Conservation (phyloP, 2,329 filamentous ascomycete species). For the Aspergillus alliaceus region DNA sequence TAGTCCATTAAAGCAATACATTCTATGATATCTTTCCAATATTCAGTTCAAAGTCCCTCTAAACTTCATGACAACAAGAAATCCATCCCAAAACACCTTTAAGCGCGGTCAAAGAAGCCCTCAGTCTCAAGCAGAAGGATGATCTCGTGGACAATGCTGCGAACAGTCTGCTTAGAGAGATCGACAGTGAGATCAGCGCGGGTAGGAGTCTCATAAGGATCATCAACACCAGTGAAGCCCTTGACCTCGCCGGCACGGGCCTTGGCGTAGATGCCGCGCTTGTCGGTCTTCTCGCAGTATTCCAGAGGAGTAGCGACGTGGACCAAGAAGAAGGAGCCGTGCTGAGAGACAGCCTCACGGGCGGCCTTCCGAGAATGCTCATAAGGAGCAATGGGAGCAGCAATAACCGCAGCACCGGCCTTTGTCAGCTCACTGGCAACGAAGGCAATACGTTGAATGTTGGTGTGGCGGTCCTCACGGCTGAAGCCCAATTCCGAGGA, state of each 20-base stretch:
- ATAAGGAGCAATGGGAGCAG: slow-evolving; percentile 92
- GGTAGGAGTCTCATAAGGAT: slow-evolving; percentile 84
- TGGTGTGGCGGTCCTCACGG: slow-evolving; percentile 86
- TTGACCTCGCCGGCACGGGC: slow-evolving; percentile 89
- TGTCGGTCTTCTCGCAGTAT: slow-evolving; percentile 92
- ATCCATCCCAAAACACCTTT: slow-evolving; percentile 17
- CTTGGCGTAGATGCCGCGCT: slow-evolving; percentile 81
- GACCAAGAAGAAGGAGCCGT: slow-evolving; percentile 90
- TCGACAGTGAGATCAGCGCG: slow-evolving; percentile 86
- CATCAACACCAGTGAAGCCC: slow-evolving; percentile 97
- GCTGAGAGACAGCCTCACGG: slow-evolving; percentile 74
- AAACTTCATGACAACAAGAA: slow-evolving; percentile 10
- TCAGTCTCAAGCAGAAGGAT: slow-evolving; percentile 86
- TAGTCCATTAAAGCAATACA: slow-evolving; percentile 18
- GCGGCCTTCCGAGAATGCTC: slow-evolving; percentile 75
- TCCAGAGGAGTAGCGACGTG: slow-evolving; percentile 93
- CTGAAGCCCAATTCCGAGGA: slow-evolving; percentile 95
- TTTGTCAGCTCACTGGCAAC: slow-evolving; percentile 93
- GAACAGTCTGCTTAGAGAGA: slow-evolving; percentile 79
- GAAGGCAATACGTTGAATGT: slow-evolving; percentile 95
- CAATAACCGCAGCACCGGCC: slow-evolving; percentile 90
- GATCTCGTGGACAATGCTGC: slow-evolving; percentile 96
- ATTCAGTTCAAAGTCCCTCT: slow-evolving; percentile 13
- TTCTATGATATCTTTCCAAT: slow-evolving; percentile 19
- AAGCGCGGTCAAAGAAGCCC: slow-evolving; percentile 73